phyloP scores from a whole-genome alignment of 164 flowering plant species.

The Aristolochia californica region DNA sequence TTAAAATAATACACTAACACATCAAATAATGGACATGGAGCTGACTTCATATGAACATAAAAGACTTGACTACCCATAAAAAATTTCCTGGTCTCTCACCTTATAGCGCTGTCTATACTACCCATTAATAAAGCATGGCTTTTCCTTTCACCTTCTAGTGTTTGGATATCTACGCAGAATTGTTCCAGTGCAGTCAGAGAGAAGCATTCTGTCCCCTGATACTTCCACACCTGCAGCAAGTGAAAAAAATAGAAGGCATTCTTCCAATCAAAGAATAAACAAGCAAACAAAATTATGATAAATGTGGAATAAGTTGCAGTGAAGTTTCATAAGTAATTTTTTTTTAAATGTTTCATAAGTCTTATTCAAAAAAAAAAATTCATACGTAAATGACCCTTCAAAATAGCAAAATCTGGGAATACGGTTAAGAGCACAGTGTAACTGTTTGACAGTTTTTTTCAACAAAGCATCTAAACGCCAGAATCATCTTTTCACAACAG shows the following conservation, averaged over 20 bases:
- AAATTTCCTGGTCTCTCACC: conserved; percentile 24
- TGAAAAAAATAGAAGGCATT: neutral
- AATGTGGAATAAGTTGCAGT: neutral
- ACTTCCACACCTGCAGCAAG: conserved; percentile 57
- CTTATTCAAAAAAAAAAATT: no score
- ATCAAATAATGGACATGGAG: no score
- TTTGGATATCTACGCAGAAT: conserved; percentile 26
- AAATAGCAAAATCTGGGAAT: no score
- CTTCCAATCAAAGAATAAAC: neutral
- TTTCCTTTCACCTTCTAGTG: conserved; percentile 34
- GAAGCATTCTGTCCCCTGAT: conserved; percentile 20
- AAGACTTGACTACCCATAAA: neutral
- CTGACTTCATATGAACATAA: neutral
- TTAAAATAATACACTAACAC: neutral
- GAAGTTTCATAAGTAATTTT: no score
- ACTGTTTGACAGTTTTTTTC: no score
- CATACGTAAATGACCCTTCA: no score
- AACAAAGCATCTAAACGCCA: no score
- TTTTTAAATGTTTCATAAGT: no score
- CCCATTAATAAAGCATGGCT: conserved; percentile 43
- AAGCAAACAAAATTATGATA: neutral
- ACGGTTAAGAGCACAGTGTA: no score
- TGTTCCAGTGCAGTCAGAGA: conserved; percentile 53
- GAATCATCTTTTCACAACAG: no score
- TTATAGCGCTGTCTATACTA: conserved; percentile 28